These are phyloP conservation scores for Spergularia azorica DNA, from an alignment of 179 eudicot species.

Conservation along the genomic window DNA sequence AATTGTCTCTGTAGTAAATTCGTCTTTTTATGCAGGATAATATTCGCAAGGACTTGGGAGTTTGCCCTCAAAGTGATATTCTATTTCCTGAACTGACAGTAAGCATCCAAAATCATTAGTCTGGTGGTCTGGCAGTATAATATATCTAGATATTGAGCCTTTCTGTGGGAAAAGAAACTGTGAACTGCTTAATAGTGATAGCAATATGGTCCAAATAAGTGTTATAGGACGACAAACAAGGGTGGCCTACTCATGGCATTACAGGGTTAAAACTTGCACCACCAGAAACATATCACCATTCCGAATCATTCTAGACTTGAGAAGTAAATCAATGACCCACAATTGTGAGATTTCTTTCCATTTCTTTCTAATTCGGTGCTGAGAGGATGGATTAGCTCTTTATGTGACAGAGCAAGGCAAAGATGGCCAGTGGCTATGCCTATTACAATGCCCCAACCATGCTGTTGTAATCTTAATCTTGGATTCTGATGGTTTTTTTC, in stretches of 20 bases:
- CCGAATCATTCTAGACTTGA: neutral
- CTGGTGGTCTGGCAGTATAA: neutral
- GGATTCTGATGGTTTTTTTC: neutral
- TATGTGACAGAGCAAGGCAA: constrained; percentile 1
- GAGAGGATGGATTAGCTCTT: neutral
- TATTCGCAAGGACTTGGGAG: constrained; percentile 93
- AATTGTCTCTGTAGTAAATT: neutral
- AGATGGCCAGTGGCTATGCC: neutral
- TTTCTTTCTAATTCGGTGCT: neutral
- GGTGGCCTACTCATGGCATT: neutral
- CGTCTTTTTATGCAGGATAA: constrained; percentile 55
- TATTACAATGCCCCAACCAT: neutral
- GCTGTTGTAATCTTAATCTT: constrained; percentile 1
- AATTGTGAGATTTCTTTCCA: neutral
- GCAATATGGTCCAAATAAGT: neutral
- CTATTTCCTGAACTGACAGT: constrained; percentile 95
- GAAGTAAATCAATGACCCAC: neutral
- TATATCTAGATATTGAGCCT: neutral
- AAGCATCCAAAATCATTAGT: constrained; percentile 31
- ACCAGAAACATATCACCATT: neutral
- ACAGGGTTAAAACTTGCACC: neutral
- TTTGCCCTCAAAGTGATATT: constrained; percentile 96
- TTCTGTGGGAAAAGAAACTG: constrained; percentile 5
- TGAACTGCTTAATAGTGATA: constrained; percentile 1
- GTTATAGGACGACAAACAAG: neutral